Base-by-base conservation (phyloP, 176 grass and related monocot genomes). In the Puya raimondii region DNA sequence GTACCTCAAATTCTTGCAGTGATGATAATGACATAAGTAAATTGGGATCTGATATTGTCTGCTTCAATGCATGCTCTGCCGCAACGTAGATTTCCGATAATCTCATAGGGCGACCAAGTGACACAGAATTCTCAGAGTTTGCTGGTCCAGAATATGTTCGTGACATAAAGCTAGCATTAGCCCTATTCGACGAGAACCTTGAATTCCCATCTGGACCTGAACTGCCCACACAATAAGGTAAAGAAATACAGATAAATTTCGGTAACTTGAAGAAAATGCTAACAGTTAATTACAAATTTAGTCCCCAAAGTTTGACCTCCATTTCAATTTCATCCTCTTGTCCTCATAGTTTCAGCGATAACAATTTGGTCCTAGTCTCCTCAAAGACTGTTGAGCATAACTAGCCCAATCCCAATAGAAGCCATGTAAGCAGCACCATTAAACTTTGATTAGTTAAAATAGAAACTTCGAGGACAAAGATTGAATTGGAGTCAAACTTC, bases 81-180 rank as follows among this genome's bases (percentile, higher is more conserved):
- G 95, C 95, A 87, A 99, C 95, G 83, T 99, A 73, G 86, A 99
- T 89, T 91, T 99, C 95, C 4, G 95, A 99, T 80, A 99, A 80
- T 50, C 86, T 88, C 90, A 99, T 93, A 27, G 95, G 95, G 10
- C 90, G 87, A 86, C 94, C 82, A 77, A 76, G 76, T 59, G 70
- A 69, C 16, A 87, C 68, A 76, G 90, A 91, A 79, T 76, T 85
- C 29, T 96, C 87, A 42, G 81, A 87, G 18, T 66, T 91, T 77
- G 71, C 84, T 53, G 95, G 90, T 59, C 87, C 95, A 9, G 95
- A 99, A 74, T 87, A 82, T 76, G 90, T 94, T 81, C 95, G 81
- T 59, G 80, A 47, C 82, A 94, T 86, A 52, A 72, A 70, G 66
- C 74, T 91, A 20, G 79, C 71, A 23, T 58, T 16, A 72, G 82